Evolutionary conservation across 176 grass and related monocot species (phyloP).

Genomic region (Triticum timopheevii): DNA sequence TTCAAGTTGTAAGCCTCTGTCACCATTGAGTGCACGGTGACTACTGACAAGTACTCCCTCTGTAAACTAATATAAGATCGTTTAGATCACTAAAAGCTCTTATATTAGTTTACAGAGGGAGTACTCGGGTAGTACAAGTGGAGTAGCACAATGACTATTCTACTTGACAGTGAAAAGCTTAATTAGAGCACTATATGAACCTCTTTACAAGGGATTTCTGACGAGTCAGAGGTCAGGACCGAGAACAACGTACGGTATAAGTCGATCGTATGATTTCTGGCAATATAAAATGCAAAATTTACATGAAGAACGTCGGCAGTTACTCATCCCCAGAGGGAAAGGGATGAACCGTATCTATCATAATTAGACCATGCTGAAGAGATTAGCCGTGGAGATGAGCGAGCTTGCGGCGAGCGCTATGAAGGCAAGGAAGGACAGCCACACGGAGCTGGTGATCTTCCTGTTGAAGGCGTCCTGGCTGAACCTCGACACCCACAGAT

Average conservation of each 20-base stretch:
- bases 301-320: neutral
- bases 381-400: conserved; percentile 74
- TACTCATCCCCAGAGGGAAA: neutral
- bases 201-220: neutral
- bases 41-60: neutral
- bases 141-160: neutral
- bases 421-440: conserved; percentile 78
- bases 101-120: too few species aligned
- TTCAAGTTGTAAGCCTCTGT: conserved; percentile 5
- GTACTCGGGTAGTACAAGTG: neutral
- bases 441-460: conserved; percentile 66
- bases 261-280: neutral
- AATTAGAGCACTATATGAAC: neutral
- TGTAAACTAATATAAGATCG: too few species aligned
- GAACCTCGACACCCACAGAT: conserved; percentile 86
- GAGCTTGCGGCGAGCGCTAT: conserved; percentile 64
- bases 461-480: conserved; percentile 72
- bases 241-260: neutral
- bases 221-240: neutral
- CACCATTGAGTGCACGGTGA: neutral
- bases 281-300: conserved; percentile 17
- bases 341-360: too few species aligned
- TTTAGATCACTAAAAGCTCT: too few species aligned
- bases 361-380: conserved; percentile 56
- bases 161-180: neutral